Conservation (phyloP, 208 protist genomes). For the Acanthamoeba divionensis region DNA sequence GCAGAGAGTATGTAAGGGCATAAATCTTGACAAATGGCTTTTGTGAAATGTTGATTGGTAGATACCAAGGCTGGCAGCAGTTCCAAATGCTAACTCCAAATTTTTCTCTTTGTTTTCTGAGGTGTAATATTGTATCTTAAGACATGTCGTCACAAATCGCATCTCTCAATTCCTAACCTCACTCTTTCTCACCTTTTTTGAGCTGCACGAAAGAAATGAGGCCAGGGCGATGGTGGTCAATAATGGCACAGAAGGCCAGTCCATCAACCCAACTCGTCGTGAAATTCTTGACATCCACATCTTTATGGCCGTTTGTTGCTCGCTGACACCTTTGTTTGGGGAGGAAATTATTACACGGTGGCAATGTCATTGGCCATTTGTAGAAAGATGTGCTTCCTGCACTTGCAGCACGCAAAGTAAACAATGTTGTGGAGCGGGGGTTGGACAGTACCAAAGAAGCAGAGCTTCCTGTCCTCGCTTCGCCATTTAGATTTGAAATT, state of each 20-base stretch:
- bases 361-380: neutral
- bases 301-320: neutral
- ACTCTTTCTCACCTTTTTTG: neutral
- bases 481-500: too few relatives aligned
- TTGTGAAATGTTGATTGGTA: too few relatives aligned
- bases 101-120: slow-evolving; percentile 1
- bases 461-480: neutral
- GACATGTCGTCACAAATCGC: neutral
- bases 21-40: too few relatives aligned
- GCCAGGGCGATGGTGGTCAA: neutral
- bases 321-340: neutral
- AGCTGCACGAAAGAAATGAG: neutral
- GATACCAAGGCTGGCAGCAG: neutral
- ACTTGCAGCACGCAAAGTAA: neutral
- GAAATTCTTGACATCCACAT: slow-evolving; percentile 25
- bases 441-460: neutral
- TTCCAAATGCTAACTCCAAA: slow-evolving; percentile 7
- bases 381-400: neutral
- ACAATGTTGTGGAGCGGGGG: neutral
- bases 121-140: neutral
- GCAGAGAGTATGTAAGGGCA: too few relatives aligned
- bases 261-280: slow-evolving; percentile 40
- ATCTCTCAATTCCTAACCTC: too few relatives aligned
- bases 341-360: neutral
- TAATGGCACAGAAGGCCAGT: slow-evolving; percentile 35